Evolutionary conservation across 352 stramenopile species (phyloP).

Genomic region (Pythium angustatum): DNA sequence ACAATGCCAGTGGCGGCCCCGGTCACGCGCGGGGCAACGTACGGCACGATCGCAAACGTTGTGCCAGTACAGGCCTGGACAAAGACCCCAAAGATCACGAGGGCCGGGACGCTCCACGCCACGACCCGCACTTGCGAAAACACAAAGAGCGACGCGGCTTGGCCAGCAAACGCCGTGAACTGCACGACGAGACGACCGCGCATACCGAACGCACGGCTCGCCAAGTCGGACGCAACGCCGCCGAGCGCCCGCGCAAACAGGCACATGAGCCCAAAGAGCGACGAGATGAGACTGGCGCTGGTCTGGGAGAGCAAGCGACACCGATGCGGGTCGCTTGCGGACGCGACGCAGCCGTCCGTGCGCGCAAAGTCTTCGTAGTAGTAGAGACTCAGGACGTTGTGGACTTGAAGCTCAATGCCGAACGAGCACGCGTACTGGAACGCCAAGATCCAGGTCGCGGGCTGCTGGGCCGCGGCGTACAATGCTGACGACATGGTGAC

Average conservation of each 20-base stretch:
- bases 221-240: slow-evolving; percentile 79
- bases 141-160: slow-evolving; percentile 82
- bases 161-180: slow-evolving; percentile 61
- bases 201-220: slow-evolving; percentile 81
- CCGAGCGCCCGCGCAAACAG: slow-evolving; percentile 90
- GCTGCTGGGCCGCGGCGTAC: slow-evolving; percentile 37
- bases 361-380: slow-evolving; percentile 89
- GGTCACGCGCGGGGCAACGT: slow-evolving; percentile 44
- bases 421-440: slow-evolving; percentile 94
- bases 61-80: slow-evolving; percentile 69
- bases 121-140: slow-evolving; percentile 65
- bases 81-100: slow-evolving; percentile 91
- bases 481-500: slow-evolving; percentile 24
- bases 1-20: slow-evolving; percentile 53
- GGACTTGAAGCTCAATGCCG: slow-evolving; percentile 93
- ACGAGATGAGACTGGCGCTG: slow-evolving; percentile 79
- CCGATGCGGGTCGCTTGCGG: slow-evolving; percentile 22
- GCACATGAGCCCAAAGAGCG: slow-evolving; percentile 94
- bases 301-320: slow-evolving; percentile 44
- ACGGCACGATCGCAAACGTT: slow-evolving; percentile 65
- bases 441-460: slow-evolving; percentile 91
- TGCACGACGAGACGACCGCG: slow-evolving; percentile 83
- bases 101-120: slow-evolving; percentile 59
- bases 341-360: slow-evolving; percentile 46
- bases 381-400: slow-evolving; percentile 92